phyloP scores from a whole-genome alignment of 768 basidiomycete species.

The Lyophyllum shimeji region DNA sequence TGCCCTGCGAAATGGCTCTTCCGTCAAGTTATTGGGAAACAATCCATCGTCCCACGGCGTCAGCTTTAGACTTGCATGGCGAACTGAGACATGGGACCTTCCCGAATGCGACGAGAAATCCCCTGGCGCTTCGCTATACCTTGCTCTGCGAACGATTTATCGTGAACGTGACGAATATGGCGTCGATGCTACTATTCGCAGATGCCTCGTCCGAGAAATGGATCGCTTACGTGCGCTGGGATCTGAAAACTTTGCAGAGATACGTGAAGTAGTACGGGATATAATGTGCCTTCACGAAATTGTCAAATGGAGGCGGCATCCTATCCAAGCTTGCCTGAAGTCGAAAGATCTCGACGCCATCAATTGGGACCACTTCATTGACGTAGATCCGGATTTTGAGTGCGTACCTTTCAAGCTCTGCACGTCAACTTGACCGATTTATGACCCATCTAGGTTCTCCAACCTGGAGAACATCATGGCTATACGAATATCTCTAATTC shows the following conservation, averaged over 20 bases:
- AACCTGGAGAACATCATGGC: slow-evolving; percentile 78
- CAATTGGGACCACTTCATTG: slow-evolving; percentile 42
- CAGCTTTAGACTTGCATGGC: slow-evolving; percentile 86
- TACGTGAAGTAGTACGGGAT: slow-evolving; percentile 64
- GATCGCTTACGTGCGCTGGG: slow-evolving; percentile 61
- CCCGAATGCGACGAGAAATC: slow-evolving; percentile 56
- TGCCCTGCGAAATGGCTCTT: slow-evolving; percentile 48
- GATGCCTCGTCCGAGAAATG: slow-evolving; percentile 60
- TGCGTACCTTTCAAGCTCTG: slow-evolving; percentile 34
- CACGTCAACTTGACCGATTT: neutral
- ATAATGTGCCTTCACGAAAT: slow-evolving; percentile 85
- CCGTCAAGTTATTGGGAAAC: slow-evolving; percentile 24
- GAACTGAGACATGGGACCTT: slow-evolving; percentile 94
- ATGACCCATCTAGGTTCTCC: slow-evolving; percentile 46
- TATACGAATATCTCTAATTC: slow-evolving; percentile 79
- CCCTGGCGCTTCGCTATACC: slow-evolving; percentile 67
- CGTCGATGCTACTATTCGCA: slow-evolving; percentile 50
- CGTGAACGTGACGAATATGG: slow-evolving; percentile 62
- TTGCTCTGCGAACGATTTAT: slow-evolving; percentile 78
- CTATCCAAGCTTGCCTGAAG: slow-evolving; percentile 32
- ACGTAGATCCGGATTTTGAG: slow-evolving; percentile 63
- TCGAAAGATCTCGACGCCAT: slow-evolving; percentile 30
- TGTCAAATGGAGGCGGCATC: slow-evolving; percentile 52
- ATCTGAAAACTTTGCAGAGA: slow-evolving; percentile 77
- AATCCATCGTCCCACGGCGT: slow-evolving; percentile 41